Base-by-base conservation (phyloP, 2,329 filamentous ascomycete species). In the Pestalotiopsis sp. region DNA sequence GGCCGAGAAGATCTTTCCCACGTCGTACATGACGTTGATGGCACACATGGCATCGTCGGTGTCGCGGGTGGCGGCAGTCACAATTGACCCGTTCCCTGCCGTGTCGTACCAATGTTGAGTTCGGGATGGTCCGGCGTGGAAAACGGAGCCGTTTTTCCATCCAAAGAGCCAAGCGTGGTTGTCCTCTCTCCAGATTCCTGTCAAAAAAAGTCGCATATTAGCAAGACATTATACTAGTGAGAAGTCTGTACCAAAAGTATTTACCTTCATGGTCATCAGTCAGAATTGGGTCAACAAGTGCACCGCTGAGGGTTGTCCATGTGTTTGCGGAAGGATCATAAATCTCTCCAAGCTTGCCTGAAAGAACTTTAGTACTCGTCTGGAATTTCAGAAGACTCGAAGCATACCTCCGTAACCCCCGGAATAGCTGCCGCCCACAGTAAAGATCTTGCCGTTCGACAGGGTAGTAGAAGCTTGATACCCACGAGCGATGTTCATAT, bases 31-130 rank as follows among this genome's bases (percentile, higher is more conserved):
- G 70, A 87, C 82, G 4, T 84, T 83, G 62, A 83, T 84, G 13
- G 86, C 88, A 68, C 82, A 84, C 88, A 90, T 90, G 2, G 86
- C 82, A 12, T 81, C 75, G 38, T 83, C 82, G 7, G 79, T 79
- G 25, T 76, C 78, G 4, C 86, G 79, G 2, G 70, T 77, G 0
- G 86, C 86, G 1, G 86, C 86, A 11, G 74, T 70, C 3, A 72
- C 71, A 17, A 81, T 73, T 17, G 75, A 74, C 1, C 87, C 87
- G 39, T 75, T 76, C 5, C 82, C 83, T 1, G 72, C 73, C 0
- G 83, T 86, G 39, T 79, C 78, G 72, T 85, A 90, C 88, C 88
- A 90, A 73, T 90, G 84, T 84, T 89, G 88, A 1, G 79, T 77
- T 62, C 78, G 83, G 67, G 82, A 84, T 1, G 87, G 87, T 0